phyloP scores from a whole-genome alignment of 2,329 filamentous ascomycete genomes.

The Botryotinia convoluta region DNA sequence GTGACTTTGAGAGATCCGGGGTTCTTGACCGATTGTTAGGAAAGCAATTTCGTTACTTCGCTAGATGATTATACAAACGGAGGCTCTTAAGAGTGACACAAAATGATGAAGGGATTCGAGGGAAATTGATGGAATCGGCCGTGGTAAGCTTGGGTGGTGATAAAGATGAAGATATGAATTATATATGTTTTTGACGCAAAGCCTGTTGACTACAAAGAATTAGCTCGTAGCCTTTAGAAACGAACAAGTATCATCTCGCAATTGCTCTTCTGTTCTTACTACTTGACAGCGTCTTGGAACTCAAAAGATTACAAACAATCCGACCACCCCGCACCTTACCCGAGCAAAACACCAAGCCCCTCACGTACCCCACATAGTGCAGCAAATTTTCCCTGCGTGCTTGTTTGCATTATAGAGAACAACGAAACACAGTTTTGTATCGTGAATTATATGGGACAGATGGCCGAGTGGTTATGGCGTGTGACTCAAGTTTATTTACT shows the following conservation, averaged over 20 bases:
- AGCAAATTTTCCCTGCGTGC: not conserved
- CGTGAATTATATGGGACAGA: not conserved
- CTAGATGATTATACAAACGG: not conserved
- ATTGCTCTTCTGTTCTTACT: not conserved
- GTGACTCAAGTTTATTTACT: conserved; percentile 18
- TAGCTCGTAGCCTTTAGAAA: not conserved
- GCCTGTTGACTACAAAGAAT: not conserved
- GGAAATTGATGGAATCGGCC: not conserved
- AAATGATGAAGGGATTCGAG: too few relatives aligned
- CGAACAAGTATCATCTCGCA: not conserved
- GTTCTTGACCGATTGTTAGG: not conserved
- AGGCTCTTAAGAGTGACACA: not conserved
- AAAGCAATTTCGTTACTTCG: not conserved
- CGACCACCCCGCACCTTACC: not conserved
- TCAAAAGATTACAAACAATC: not conserved
- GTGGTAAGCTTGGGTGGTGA: not conserved
- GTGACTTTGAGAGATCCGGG: not conserved
- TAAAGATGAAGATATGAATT: not conserved
- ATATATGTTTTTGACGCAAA: not conserved
- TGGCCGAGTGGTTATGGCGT: conserved; percentile 23
- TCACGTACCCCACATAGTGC: not conserved
- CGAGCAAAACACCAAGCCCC: not conserved
- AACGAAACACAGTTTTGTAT: fast-evolving
- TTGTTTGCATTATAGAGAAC: fast-evolving
- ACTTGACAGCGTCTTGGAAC: not conserved